A percentile compares a stretch with the other conserved stretches of the same genome.
Evolutionary conservation across 768 basidiomycete species (phyloP).

Genomic region (Chalciporus pseudorubinellus): DNA sequence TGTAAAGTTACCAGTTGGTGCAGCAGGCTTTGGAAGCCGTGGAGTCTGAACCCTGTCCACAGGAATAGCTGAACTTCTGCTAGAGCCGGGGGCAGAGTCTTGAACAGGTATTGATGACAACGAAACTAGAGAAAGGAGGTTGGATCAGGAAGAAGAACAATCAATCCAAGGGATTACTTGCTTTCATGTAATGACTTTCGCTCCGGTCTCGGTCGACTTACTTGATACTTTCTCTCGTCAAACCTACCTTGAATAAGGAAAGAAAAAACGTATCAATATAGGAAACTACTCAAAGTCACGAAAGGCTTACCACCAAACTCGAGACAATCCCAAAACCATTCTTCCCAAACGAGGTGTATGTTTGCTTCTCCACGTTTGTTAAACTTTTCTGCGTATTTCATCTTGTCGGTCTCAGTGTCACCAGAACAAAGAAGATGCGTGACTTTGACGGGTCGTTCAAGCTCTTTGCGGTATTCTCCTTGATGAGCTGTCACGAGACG

Average conservation of each 20-base stretch:
- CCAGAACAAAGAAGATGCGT: slow-evolving; percentile 84
- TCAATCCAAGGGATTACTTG: slow-evolving; percentile 5
- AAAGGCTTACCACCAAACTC: slow-evolving; percentile 57
- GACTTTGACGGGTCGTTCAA: slow-evolving; percentile 75
- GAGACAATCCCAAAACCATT: slow-evolving; percentile 95
- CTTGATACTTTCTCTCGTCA: slow-evolving; percentile 59
- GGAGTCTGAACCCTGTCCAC: slow-evolving; percentile 17
- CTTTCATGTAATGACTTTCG: slow-evolving; percentile 37
- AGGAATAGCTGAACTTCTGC: slow-evolving; percentile 10
- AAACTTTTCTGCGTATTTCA: slow-evolving; percentile 75
- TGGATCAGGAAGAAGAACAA: neutral
- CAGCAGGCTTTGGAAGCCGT: slow-evolving; percentile 13
- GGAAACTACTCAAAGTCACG: neutral
- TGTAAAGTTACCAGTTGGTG: slow-evolving; percentile 16
- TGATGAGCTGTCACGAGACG: slow-evolving; percentile 55
- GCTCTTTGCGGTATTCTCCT: slow-evolving; percentile 69
- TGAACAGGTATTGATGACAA: slow-evolving; percentile 8
- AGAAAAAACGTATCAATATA: neutral
- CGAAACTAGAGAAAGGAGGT: slow-evolving; percentile 9
- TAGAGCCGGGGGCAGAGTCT: slow-evolving; percentile 16
- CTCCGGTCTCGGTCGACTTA: slow-evolving; percentile 58
- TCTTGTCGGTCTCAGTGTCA: slow-evolving; percentile 67
- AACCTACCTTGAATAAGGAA: slow-evolving; percentile 48
- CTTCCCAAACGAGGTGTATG: slow-evolving; percentile 86
- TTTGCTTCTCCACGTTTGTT: slow-evolving; percentile 66